Percentiles rank a stretch among this genome's conserved stretches.
Conservation (phyloP, 352 stramenopile species). For the Pythium phragmitis region DNA sequence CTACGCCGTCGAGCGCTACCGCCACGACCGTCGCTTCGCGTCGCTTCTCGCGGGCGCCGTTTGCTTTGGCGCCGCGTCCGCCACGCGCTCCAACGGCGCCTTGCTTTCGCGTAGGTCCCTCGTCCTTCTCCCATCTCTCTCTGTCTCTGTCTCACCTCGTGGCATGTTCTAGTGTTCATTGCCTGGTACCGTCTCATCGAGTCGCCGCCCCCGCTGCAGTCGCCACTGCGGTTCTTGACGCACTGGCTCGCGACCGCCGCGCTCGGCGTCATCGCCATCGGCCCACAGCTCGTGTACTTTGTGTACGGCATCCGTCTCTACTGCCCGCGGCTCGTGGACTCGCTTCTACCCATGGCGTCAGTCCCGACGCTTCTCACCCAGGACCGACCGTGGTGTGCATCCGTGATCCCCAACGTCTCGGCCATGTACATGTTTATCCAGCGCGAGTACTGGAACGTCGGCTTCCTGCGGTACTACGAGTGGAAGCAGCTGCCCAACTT, state of each 20-base stretch:
- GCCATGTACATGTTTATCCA: slow-evolving; percentile 95
- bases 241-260: slow-evolving; percentile 63
- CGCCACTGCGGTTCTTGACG: slow-evolving; percentile 36
- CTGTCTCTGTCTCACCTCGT: slow-evolving; percentile 12
- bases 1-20: slow-evolving; percentile 52
- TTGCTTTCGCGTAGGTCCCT: slow-evolving; percentile 71
- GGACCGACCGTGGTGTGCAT: slow-evolving; percentile 70
- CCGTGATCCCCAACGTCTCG: slow-evolving; percentile 66
- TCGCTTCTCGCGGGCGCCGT: slow-evolving; percentile 32
- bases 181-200: slow-evolving; percentile 61
- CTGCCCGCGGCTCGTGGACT: slow-evolving; percentile 49
- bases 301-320: slow-evolving; percentile 53
- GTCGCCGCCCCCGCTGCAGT: slow-evolving; percentile 42
- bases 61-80: slow-evolving; percentile 63
- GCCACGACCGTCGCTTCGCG: slow-evolving; percentile 10
- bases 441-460: slow-evolving; percentile 95
- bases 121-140: not conserved
- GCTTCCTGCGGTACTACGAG: slow-evolving; percentile 92
- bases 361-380: slow-evolving; percentile 17
- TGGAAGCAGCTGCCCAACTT: slow-evolving; percentile 95
- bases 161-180: slow-evolving; percentile 58
- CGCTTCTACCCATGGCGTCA: slow-evolving; percentile 1
- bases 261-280: slow-evolving; percentile 60
- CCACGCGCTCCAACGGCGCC: slow-evolving; percentile 75
- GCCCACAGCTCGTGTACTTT: slow-evolving; percentile 74